Evolutionary conservation across 1,284 basidiomycete genomes (phyloP), one percentile per base, ranked within the genome.

Genomic region (Pascua guehoae): DNA sequence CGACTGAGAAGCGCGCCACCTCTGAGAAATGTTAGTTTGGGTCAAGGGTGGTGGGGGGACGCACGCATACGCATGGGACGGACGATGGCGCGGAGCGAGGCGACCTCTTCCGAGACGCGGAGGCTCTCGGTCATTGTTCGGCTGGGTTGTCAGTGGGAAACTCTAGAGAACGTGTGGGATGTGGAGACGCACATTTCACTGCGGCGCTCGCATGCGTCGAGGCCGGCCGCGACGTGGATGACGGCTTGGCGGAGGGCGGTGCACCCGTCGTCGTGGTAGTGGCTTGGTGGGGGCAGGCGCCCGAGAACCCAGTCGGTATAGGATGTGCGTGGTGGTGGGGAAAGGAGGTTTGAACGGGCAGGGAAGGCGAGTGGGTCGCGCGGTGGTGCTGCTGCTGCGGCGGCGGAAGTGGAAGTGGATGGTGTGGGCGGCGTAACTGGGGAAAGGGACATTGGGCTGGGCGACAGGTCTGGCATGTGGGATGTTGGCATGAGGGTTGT

Each of bases 41-140:
- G 56, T 8, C 46, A 12, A 17, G 38, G 12, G 11, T 7, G 10
- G 4, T 2, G 5, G 18, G 50, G 12, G 8, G 7, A 48, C 69
- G 59, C 41, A 73, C 71, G 89, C 83, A 90, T 88, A 47, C 89
- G 80, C 58, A 93, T 75, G 0, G 88, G 88, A 60, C 89, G 86
- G 46, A 91, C 81, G 51, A 84, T 86, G 17, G 84, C 86, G 55
- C 87, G 81, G 56, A 92, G 68, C 11, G 85, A 84, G 57, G 85
- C 84, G 36, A 91, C 80, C 69, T 92, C 89, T 65, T 91, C 89
- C 51, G 84, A 84, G 49, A 87, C 79, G 49, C 88, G 79, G 66
- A 89, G 78, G 45, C 81, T 82, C 72, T 90, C 89, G 54, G 88
- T 87, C 45, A 84, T 82, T 41, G 67, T 67, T 0, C 70, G 70